Conservation (phyloP, 176 grass and related monocot species). For the Ananas comosus region DNA sequence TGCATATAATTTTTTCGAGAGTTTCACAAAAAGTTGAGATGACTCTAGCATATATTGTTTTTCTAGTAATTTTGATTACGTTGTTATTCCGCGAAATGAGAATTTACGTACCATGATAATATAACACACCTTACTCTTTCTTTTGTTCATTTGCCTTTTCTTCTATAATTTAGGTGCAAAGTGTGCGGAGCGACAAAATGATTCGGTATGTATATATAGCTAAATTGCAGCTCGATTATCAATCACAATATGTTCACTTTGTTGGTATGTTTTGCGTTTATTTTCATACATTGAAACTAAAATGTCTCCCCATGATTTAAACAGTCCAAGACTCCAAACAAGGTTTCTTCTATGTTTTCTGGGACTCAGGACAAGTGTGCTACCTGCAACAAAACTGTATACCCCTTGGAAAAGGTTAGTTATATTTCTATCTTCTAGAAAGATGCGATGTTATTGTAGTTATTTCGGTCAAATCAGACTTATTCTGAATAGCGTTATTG, state of each 20-base stretch:
- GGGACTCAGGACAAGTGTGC: slow-evolving; percentile 89
- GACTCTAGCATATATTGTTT: no score
- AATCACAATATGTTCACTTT: background rate
- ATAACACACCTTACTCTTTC: no score
- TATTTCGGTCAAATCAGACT: background rate
- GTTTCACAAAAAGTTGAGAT: no score
- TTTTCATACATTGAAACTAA: background rate
- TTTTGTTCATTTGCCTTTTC: background rate
- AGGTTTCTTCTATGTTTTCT: slow-evolving; percentile 66
- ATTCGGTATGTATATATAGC: slow-evolving; percentile 37
- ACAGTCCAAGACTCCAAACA: slow-evolving; percentile 77
- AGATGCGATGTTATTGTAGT: background rate
- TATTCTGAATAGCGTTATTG: background rate
- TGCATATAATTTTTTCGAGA: no score
- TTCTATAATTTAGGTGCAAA: slow-evolving; percentile 35
- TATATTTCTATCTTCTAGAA: background rate
- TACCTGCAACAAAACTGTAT: slow-evolving; percentile 83
- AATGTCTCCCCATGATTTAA: background rate
- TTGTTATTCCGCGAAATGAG: no score
- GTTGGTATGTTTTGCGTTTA: background rate
- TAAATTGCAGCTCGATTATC: background rate
- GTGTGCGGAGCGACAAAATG: slow-evolving; percentile 42
- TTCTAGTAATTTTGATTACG: no score
- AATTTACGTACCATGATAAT: no score
- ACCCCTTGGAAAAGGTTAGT: slow-evolving; percentile 95